Percentiles rank a stretch among this genome's conserved stretches.
phyloP scores from a whole-genome alignment of 1,139 yeast genomes.

The Debaryomyces robertsiae region DNA sequence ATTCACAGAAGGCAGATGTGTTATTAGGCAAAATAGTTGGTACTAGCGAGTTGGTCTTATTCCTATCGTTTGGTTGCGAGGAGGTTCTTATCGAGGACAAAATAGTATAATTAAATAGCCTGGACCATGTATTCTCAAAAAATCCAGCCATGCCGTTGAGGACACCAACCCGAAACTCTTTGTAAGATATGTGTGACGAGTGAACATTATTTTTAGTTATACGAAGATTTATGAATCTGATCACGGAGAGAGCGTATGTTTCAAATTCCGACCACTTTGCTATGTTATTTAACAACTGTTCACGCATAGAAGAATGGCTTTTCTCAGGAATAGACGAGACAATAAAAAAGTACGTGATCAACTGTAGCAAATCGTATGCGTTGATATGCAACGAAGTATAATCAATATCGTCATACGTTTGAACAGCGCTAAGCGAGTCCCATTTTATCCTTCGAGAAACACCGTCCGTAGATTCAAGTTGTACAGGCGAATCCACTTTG shows the following conservation, averaged over 20 bases:
- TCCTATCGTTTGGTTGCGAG: no score
- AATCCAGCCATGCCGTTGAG: slow-evolving; percentile 37
- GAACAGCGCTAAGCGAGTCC: slow-evolving; percentile 23
- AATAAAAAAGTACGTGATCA: slow-evolving; percentile 47
- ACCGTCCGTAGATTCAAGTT: slow-evolving; percentile 17
- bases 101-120: slow-evolving; percentile 36
- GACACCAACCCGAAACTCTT: slow-evolving; percentile 36
- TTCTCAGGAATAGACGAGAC: slow-evolving; percentile 28
- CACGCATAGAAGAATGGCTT: slow-evolving; percentile 26
- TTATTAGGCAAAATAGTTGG: no score
- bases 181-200: slow-evolving; percentile 27
- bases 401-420: slow-evolving; percentile 31
- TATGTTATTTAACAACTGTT: slow-evolving; percentile 16
- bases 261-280: slow-evolving; percentile 40
- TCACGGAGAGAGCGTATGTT: slow-evolving; percentile 32
- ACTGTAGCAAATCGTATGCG: slow-evolving; percentile 34
- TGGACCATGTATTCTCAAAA: slow-evolving; percentile 34
- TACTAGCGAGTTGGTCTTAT: no score
- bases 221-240: slow-evolving; percentile 48
- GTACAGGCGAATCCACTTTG: slow-evolving; percentile 11
- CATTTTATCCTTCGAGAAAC: slow-evolving; percentile 24
- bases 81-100: slow-evolving; percentile 15
- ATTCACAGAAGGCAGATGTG: slow-evolving; percentile 18
- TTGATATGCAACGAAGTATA: slow-evolving; percentile 32
- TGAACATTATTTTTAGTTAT: slow-evolving; percentile 25